These are phyloP conservation scores for Russula ochroleuca DNA, from an alignment of 768 basidiomycete genomes.

Conservation along the genomic window DNA sequence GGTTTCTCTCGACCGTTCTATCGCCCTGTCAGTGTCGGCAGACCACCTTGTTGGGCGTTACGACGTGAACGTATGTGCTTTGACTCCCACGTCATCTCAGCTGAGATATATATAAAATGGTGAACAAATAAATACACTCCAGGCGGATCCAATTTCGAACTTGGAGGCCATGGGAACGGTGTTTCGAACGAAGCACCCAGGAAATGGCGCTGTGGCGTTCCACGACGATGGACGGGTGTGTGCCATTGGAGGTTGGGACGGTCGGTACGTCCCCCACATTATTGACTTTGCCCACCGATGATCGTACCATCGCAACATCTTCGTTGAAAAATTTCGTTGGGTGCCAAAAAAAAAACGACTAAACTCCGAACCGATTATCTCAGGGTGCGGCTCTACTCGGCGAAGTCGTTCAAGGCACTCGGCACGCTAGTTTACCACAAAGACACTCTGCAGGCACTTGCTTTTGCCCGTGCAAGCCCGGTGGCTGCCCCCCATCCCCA, in stretches of 20 bases:
- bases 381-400: slow-evolving; percentile 81
- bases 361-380: not conserved
- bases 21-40: slow-evolving; percentile 79
- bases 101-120: not conserved
- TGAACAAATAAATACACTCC: not conserved
- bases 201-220: slow-evolving; percentile 74
- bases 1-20: slow-evolving; percentile 51
- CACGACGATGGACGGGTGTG: slow-evolving; percentile 73
- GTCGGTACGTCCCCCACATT: slow-evolving; percentile 53
- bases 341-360: not conserved
- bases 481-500: not conserved
- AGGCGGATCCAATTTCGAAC: slow-evolving; percentile 18
- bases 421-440: slow-evolving; percentile 85
- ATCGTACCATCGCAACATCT: not conserved
- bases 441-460: slow-evolving; percentile 64
- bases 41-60: slow-evolving; percentile 75
- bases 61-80: slow-evolving; percentile 46
- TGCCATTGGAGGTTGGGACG: slow-evolving; percentile 93
- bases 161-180: slow-evolving; percentile 33
- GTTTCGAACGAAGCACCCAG: slow-evolving; percentile 68
- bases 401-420: slow-evolving; percentile 73
- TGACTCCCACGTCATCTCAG: not conserved
- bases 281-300: not conserved
- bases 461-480: slow-evolving; percentile 49
- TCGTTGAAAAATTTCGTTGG: not conserved